Base-by-base conservation (phyloP, 495 filamentous ascomycete species). In the Penicillium cinerascens region DNA sequence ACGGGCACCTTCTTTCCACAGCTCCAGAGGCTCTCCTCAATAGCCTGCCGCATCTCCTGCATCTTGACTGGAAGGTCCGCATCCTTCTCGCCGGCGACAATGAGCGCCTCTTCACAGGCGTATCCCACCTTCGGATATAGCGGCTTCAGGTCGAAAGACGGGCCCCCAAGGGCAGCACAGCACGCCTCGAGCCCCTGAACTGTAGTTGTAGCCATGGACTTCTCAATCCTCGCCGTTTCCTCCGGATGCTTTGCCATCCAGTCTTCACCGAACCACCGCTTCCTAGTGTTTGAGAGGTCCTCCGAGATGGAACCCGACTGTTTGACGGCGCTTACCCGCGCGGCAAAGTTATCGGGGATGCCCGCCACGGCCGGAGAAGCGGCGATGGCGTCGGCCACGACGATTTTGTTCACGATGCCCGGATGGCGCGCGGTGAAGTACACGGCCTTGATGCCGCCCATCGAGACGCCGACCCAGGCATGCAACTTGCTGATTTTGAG, bases 151-250 rank as follows among this genome's bases (percentile, higher is more conserved):
- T 70, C 62, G 36, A 70, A 72, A 8, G 44, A 64, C 6, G 47
- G 8, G 20, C 53, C 60, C 0, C 42, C 47, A 20, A 72, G 52
- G 10, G 69, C 67, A 15, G 61, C 56, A 25, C 61, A 62, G 38
- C 67, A 72, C 2, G 65, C 59, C 52, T 66, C 62, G 36, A 67
- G 66, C 20, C 67, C 67, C 37, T 65, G 63, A 33, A 68, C 40
- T 36, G 47, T 66, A 29, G 69, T 69, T 22, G 26, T 38, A 7
- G 37, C 22, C 67, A 72, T 72, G 16, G 60, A 15, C 13, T 37
- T 20, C 16, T 55, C 58, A 37, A 68, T 43, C 13, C 65, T 56
- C n/a, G 39, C 42, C 6, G 63, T 43, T 52, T 70, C 67, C 2
- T 61, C 57, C 11, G 60, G 52, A 47, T 71, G 57, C 15, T 58